Conservation (phyloP, 2,329 filamentous ascomycete genomes). For the Hypoxylon sp. region DNA sequence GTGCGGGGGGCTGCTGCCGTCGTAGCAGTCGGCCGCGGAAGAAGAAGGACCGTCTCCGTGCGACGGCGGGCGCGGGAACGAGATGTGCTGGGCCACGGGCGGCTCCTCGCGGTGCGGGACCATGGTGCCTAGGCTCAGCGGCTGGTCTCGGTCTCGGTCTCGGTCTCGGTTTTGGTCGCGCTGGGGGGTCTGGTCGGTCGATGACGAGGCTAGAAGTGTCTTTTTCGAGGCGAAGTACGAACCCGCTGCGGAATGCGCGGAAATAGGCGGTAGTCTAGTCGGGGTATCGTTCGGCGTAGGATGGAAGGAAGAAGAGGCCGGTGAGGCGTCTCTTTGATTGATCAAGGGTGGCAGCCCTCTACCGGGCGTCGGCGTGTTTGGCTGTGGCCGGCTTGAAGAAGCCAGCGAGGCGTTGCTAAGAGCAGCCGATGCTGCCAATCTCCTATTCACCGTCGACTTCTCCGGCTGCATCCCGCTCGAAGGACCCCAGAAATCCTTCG, state of each 20-base stretch:
- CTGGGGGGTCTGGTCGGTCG: slow-evolving; percentile 30
- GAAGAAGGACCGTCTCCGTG: no score
- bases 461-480: slow-evolving; percentile 10
- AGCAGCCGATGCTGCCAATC: slow-evolving; percentile 3
- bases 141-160: slow-evolving; percentile 37
- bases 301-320: slow-evolving; percentile 3
- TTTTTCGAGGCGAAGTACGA: slow-evolving; percentile 37
- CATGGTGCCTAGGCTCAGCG: slow-evolving; percentile 55
- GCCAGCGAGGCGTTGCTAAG: slow-evolving; percentile 8
- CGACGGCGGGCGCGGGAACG: slow-evolving; percentile 49
- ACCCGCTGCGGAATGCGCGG: slow-evolving; percentile 35
- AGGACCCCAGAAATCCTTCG: slow-evolving; percentile 14
- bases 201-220: slow-evolving; percentile 26
- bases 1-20: no score
- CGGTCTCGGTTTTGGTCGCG: slow-evolving; percentile 34
- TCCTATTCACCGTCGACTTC: slow-evolving; percentile 16
- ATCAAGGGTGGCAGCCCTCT: slow-evolving; percentile 5
- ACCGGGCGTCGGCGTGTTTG: slow-evolving; percentile 15
- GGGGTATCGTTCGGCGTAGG: slow-evolving; percentile 22
- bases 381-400: slow-evolving; percentile 18
- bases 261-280: slow-evolving; percentile 25
- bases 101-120: slow-evolving; percentile 53
- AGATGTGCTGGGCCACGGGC: slow-evolving; percentile 55
- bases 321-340: slow-evolving; percentile 11
- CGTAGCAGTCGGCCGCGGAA: no score